Conservation (phyloP, 805 yeast genomes). For the Metschnikowia arizonensis region DNA sequence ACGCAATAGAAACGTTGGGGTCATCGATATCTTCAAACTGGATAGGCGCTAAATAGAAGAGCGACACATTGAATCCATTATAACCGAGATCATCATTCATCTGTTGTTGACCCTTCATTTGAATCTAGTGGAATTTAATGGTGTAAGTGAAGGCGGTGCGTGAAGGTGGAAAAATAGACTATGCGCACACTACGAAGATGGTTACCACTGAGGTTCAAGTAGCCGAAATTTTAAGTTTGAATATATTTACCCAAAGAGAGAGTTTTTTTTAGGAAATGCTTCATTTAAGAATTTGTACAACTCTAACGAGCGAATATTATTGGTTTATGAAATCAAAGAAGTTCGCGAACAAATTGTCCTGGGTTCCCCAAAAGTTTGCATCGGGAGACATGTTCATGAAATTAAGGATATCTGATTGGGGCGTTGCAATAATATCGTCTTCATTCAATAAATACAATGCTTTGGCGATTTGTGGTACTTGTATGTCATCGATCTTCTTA, state of each 20-base stretch:
- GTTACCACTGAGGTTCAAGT: not conserved
- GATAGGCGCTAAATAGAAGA: conserved; percentile 76
- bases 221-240: not conserved
- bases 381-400: conserved; percentile 9
- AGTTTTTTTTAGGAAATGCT: not conserved
- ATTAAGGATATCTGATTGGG: conserved; percentile 9
- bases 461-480: conserved; percentile 6
- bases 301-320: not conserved
- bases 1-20: conserved; percentile 57
- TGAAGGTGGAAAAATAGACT: not conserved
- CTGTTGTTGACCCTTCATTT: conserved; percentile 3
- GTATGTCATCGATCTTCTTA: conserved; percentile 10
- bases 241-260: no score
- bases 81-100: conserved; percentile 18
- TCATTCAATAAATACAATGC: conserved; percentile 10
- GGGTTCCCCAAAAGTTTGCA: conserved; percentile 9
- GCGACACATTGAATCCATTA: conserved; percentile 30
- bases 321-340: conserved; percentile 15
- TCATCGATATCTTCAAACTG: conserved; percentile 38
- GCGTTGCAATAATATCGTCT: conserved; percentile 2
- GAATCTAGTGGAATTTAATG: not conserved
- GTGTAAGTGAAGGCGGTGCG: not conserved
- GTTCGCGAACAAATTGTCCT: conserved; percentile 15
- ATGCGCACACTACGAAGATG: not conserved
- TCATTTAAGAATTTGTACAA: not conserved